A percentile compares a stretch with the other conserved stretches of the same genome.
phyloP scores from a whole-genome alignment of 352 stramenopile species.

The Plasmopara viticola region DNA sequence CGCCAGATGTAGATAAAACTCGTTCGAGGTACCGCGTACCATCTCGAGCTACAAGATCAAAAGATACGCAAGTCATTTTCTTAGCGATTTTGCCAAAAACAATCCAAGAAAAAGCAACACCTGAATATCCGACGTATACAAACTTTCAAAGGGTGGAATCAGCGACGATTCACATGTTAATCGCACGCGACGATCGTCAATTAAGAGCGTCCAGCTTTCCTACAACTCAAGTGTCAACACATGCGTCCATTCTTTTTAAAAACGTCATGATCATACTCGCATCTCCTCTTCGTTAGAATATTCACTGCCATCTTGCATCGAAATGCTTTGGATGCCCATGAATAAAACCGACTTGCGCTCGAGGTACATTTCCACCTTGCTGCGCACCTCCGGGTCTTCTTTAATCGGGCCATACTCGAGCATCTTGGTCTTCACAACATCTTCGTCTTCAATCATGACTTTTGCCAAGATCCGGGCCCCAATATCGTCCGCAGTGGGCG shows the following conservation, averaged over 20 bases:
- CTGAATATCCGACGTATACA: constrained; percentile 67
- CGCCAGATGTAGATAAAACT: constrained; percentile 58
- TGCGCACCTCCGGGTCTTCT: constrained; percentile 76
- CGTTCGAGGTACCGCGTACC: constrained; percentile 42
- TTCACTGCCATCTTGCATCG: constrained; percentile 53
- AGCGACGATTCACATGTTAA: constrained; percentile 79
- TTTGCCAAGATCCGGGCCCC: constrained; percentile 65
- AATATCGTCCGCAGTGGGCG: constrained; percentile 74
- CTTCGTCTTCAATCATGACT: constrained; percentile 67
- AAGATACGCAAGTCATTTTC: not conserved
- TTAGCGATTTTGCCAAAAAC: not conserved
- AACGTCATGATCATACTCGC: constrained; percentile 27
- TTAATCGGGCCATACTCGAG: constrained; percentile 80
- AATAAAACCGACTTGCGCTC: constrained; percentile 77
- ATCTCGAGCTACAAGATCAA: constrained; percentile 42
- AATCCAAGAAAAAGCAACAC: constrained; percentile 12
- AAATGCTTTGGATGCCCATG: constrained; percentile 54
- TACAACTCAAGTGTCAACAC: constrained; percentile 16
- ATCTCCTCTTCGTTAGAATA: constrained; percentile 55
- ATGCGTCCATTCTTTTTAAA: not conserved
- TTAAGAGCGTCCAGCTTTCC: constrained; percentile 79
- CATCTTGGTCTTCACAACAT: constrained; percentile 70
- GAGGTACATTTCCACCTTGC: constrained; percentile 81
- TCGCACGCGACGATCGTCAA: constrained; percentile 68
- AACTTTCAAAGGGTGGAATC: constrained; percentile 67